phyloP scores from a whole-genome alignment of 768 basidiomycete genomes.

The Royoungia palumana region DNA sequence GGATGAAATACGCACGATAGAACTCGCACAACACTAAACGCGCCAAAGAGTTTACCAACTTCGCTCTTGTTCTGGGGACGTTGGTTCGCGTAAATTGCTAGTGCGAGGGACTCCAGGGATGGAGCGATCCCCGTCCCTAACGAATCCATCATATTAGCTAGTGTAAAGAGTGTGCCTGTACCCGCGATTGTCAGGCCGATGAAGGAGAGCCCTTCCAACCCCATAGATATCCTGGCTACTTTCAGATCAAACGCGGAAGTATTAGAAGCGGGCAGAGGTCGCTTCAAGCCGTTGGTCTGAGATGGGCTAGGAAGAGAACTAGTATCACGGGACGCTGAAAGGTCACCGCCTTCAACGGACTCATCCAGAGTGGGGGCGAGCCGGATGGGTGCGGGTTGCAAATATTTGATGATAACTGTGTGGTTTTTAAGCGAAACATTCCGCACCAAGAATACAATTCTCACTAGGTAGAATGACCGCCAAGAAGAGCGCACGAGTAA shows the following conservation, averaged over 20 bases:
- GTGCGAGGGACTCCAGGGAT: conserved; percentile 65
- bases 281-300: neutral
- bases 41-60: conserved; percentile 76
- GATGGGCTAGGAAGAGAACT: neutral
- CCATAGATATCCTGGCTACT: conserved; percentile 59
- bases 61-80: conserved; percentile 48
- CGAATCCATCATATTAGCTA: conserved; percentile 47
- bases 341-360: conserved; percentile 6
- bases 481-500: conserved; percentile 52
- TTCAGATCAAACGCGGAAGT: conserved; percentile 62
- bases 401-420: conserved; percentile 52
- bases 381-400: conserved; percentile 40
- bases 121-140: conserved; percentile 64
- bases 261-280: conserved; percentile 21
- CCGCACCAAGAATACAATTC: conserved; percentile 12
- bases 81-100: conserved; percentile 57
- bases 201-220: conserved; percentile 54
- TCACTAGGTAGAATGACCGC: conserved; percentile 61
- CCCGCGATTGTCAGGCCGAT: conserved; percentile 46
- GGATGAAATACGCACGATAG: conserved; percentile 44
- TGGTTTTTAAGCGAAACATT: neutral
- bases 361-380: conserved; percentile 17
- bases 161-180: conserved; percentile 48
- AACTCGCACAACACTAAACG: conserved; percentile 69
- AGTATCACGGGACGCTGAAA: conserved; percentile 1